Evolutionary conservation across 345 rosid species (phyloP).

Genomic region (Pistacia integerrima): DNA sequence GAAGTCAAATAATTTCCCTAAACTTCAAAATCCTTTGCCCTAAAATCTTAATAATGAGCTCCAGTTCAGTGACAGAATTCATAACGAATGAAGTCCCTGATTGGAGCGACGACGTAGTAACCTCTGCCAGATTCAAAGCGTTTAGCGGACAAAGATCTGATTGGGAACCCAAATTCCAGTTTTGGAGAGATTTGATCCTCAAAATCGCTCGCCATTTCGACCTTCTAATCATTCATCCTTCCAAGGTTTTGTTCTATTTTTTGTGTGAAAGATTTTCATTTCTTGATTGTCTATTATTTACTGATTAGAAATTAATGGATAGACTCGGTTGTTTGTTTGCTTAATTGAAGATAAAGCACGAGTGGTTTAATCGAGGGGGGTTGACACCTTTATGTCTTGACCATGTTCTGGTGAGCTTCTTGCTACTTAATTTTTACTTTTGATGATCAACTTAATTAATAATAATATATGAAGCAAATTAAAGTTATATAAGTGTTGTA

Average conservation of each 20-base stretch:
- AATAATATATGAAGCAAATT: background rate
- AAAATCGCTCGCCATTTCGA: slow-evolving; percentile 57
- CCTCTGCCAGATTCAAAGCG: slow-evolving; percentile 83
- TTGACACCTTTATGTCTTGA: slow-evolving; percentile 84
- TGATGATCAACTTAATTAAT: background rate
- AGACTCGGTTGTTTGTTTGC: slow-evolving; percentile 5
- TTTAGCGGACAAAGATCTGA: slow-evolving; percentile 91
- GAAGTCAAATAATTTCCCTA: background rate
- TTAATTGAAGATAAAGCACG: slow-evolving; percentile 48
- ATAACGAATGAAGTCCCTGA: slow-evolving; percentile 65
- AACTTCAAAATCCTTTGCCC: background rate
- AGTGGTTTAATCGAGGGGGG: slow-evolving; percentile 81
- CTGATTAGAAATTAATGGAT: slow-evolving; percentile 1
- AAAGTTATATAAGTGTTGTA: background rate
- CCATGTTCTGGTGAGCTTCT: slow-evolving; percentile 70
- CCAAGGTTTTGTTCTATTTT: slow-evolving; percentile 47
- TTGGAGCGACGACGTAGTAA: slow-evolving; percentile 77
- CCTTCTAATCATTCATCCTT: slow-evolving; percentile 47
- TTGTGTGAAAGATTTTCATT: background rate
- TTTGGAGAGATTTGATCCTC: slow-evolving; percentile 80
- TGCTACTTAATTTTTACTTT: background rate
- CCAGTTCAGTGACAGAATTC: slow-evolving; percentile 44
- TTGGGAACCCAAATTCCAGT: slow-evolving; percentile 72
- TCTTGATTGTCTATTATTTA: background rate
- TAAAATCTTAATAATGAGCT: slow-evolving; percentile 42